phyloP scores from a whole-genome alignment of 164 flowering plant species.

The Nymphaea colorata region DNA sequence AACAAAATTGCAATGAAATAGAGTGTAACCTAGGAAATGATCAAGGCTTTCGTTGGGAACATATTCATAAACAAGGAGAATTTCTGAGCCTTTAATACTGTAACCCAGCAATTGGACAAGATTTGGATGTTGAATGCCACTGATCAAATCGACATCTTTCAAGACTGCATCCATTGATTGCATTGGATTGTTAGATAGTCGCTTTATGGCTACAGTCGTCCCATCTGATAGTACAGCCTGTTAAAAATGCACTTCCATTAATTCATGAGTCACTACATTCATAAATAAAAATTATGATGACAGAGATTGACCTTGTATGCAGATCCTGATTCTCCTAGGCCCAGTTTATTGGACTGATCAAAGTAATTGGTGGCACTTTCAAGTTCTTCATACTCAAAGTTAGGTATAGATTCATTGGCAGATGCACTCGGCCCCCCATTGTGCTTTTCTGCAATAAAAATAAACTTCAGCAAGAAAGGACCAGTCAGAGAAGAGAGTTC shows the following conservation, averaged over 20 bases:
- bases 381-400: constrained; percentile 54
- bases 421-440: constrained; percentile 29
- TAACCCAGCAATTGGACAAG: constrained; percentile 73
- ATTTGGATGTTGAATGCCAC: constrained; percentile 58
- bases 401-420: constrained; percentile 45
- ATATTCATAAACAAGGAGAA: constrained; percentile 56
- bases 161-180: constrained; percentile 90
- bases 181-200: constrained; percentile 60
- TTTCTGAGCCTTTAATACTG: constrained; percentile 82
- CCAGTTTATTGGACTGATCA: constrained; percentile 44
- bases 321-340: constrained; percentile 80
- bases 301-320: constrained; percentile 41
- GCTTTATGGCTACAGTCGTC: constrained; percentile 51
- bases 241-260: not conserved
- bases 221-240: constrained; percentile 65
- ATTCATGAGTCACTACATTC: not conserved
- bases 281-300: no score
- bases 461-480: not conserved
- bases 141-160: constrained; percentile 74
- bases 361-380: constrained; percentile 71
- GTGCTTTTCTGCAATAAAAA: constrained; percentile 37
- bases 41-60: no score
- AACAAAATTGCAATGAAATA: no score
- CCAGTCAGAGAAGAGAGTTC: not conserved
- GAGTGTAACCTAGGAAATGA: no score